A percentile compares a stretch with the other conserved stretches of the same genome.
These are phyloP conservation scores for Chytriomyces sp. DNA, from an alignment of 192 early-diverging fungal genomes.

Conservation along the genomic window DNA sequence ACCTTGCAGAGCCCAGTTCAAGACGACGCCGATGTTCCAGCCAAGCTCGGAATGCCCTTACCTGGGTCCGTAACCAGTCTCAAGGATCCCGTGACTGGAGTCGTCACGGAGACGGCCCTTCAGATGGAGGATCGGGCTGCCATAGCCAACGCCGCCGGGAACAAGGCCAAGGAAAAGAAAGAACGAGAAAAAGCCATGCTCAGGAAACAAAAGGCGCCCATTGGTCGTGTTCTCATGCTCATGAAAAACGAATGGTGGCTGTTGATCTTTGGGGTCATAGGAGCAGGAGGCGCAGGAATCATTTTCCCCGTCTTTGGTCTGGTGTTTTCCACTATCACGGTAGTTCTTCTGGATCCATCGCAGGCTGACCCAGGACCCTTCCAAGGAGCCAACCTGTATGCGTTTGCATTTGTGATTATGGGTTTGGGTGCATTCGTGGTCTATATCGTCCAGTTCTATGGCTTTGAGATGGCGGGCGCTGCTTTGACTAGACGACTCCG, in stretches of 20 bases:
- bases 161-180: background rate
- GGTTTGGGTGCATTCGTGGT: conserved; percentile 63
- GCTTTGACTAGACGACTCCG: conserved; percentile 49
- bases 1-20: no score
- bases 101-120: background rate
- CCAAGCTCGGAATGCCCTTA: background rate
- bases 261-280: conserved; percentile 19
- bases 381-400: conserved; percentile 54
- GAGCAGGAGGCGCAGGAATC: background rate
- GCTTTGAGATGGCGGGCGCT: conserved; percentile 47
- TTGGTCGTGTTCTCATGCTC: conserved; percentile 46
- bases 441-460: conserved; percentile 50
- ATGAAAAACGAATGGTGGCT: conserved; percentile 56
- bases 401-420: conserved; percentile 63
- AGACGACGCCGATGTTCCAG: background rate
- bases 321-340: conserved; percentile 6
- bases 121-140: background rate
- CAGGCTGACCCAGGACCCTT: conserved; percentile 33
- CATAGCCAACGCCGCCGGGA: background rate
- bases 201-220: conserved; percentile 53
- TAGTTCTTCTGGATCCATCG: conserved; percentile 43
- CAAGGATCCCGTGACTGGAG: background rate
- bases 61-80: background rate
- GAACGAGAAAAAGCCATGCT: background rate
- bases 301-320: conserved; percentile 4